These are phyloP conservation scores for Phytophthora agathidicida DNA, from an alignment of 352 stramenopile genomes.

Conservation along the genomic window DNA sequence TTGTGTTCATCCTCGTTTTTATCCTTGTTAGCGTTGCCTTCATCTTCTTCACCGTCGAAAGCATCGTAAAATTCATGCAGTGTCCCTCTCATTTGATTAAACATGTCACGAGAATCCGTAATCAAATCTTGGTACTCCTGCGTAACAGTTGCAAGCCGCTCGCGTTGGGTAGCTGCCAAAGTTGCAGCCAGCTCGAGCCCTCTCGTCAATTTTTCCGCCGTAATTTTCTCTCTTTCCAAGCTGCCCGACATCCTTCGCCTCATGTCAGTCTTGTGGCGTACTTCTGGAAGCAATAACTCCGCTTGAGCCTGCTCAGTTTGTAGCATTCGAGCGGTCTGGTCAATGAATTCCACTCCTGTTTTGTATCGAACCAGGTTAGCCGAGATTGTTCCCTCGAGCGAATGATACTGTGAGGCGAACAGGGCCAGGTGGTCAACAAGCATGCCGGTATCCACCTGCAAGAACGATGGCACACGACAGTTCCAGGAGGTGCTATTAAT, in stretches of 20 bases:
- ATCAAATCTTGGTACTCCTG: constrained; percentile 63
- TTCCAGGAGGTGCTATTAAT: neutral
- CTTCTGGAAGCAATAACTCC: constrained; percentile 55
- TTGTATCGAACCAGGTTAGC: constrained; percentile 41
- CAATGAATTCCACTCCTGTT: constrained; percentile 54
- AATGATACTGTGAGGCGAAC: constrained; percentile 40
- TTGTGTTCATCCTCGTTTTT: neutral
- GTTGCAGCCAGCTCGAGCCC: constrained; percentile 55
- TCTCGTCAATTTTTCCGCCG: constrained; percentile 49
- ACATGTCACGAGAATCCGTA: constrained; percentile 31
- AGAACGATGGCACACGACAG: constrained; percentile 13
- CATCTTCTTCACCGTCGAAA: constrained; percentile 24
- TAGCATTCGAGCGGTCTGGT: constrained; percentile 57
- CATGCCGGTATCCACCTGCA: constrained; percentile 48
- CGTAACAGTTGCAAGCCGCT: constrained; percentile 48
- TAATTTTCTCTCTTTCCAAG: constrained; percentile 63
- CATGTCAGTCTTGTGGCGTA: constrained; percentile 45
- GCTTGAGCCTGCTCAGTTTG: constrained; percentile 54
- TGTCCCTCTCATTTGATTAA: constrained; percentile 27
- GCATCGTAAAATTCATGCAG: constrained; percentile 42
- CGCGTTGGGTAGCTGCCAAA: constrained; percentile 40
- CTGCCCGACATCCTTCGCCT: constrained; percentile 65
- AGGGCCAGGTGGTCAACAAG: constrained; percentile 63
- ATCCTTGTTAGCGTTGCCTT: neutral
- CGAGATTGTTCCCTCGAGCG: constrained; percentile 36